Evolutionary conservation across 1,139 yeast genomes (phyloP).

Genomic region (Geotrichum histeridarum): DNA sequence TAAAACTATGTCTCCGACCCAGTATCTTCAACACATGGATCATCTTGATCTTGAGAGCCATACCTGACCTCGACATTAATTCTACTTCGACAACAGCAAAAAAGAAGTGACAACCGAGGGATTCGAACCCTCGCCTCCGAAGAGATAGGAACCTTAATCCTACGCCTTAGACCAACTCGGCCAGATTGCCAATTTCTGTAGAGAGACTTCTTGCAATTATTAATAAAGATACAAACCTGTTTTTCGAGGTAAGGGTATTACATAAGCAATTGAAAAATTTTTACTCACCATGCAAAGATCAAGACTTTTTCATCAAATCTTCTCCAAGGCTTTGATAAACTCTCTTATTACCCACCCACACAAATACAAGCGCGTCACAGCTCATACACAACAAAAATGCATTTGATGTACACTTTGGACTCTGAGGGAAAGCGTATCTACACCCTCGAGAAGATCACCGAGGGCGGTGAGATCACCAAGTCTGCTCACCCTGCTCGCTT

Average conservation of each 20-base stretch:
- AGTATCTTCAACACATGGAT: no score
- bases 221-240: background rate
- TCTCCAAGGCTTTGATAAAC: background rate
- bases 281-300: background rate
- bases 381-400: constrained; percentile 51
- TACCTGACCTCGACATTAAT: background rate
- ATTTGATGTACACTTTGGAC: constrained; percentile 96
- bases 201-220: background rate
- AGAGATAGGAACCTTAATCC: constrained; percentile 31
- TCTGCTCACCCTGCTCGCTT: constrained; percentile 99
- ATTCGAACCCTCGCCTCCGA: constrained; percentile 33
- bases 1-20: no score
- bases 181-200: constrained; percentile 29
- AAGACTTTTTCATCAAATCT: background rate
- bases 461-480: constrained; percentile 88
- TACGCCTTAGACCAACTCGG: constrained; percentile 33
- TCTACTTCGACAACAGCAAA: background rate
- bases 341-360: background rate
- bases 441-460: constrained; percentile 80
- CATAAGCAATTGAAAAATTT: background rate
- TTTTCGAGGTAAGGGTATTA: background rate
- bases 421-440: constrained; percentile 92
- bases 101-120: constrained; percentile 31
- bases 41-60: background rate
- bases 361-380: background rate